phyloP scores from a whole-genome alignment of 1,284 basidiomycete species.

The Cerrena zonata region DNA sequence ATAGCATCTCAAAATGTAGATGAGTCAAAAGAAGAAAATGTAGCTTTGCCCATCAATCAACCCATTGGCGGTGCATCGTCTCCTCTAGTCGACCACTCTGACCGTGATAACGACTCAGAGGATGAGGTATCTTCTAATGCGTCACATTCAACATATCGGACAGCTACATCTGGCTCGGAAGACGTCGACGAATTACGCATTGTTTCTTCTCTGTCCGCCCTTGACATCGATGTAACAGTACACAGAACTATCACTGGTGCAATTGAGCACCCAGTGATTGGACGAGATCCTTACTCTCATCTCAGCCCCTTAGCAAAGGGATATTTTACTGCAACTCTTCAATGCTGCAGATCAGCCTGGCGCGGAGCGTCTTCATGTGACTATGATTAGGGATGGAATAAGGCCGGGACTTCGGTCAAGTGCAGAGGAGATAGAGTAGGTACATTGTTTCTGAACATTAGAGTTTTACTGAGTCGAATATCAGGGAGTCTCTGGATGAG shows the following conservation, averaged over 20 bases:
- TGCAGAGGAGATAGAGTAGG: constrained; percentile 42
- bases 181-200: not conserved
- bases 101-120: not conserved
- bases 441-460: not conserved
- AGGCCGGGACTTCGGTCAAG: not conserved
- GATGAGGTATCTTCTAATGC: no score
- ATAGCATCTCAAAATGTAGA: no score
- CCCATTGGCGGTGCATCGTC: no score
- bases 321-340: constrained; percentile 58
- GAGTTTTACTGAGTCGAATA: no score
- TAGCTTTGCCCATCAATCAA: constrained; percentile 9
- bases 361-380: not conserved
- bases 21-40: no score
- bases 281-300: constrained; percentile 45
- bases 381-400: not conserved
- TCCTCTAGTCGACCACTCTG: not conserved
- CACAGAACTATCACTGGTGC: not conserved
- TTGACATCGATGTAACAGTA: not conserved
- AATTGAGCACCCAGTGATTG: no score
- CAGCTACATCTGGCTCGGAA: not conserved
- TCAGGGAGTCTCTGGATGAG: constrained; percentile 59
- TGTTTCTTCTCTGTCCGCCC: not conserved
- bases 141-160: not conserved
- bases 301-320: constrained; percentile 58
- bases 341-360: constrained; percentile 15